Base-by-base conservation (phyloP, 305 asterid species). In the Fraxinus albicans region DNA sequence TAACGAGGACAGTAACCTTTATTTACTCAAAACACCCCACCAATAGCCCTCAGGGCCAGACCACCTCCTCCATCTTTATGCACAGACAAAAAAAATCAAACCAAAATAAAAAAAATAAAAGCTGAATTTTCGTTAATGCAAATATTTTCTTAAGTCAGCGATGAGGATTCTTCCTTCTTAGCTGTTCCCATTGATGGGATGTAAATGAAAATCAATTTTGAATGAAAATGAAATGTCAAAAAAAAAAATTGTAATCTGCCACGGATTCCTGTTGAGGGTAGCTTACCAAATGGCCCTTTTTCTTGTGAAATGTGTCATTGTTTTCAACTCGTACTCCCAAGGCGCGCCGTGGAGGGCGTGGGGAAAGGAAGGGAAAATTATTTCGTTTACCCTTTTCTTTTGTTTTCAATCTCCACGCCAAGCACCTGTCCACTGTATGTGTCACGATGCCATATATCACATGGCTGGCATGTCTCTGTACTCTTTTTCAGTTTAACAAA, bases 1-100 rank as follows among this genome's bases (percentile, higher is more conserved):
- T 85, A 87, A 88, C 81, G 91, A 82, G 83, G 84, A 53, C 69
- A 82, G 88, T 85, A 85, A 84, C 82, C 89, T 88, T 83, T 87
- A 84, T 88, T 90, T 87, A 88, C 89, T 87, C 86, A 33, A 87
- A 79, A 82, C 73, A 40, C 85, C 81, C 88, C 78, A 47, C 58
- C 73, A 44, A 78, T 73, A 80, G 82, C 86, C 84, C 81, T 87
- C 81, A 84, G 67, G 73, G 81, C 84, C 58, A 47, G 53, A 10
- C 55, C n/a, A 13, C 55, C 55, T 77, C 73, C 79, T 69, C 69
- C 87, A 80, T 65, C 73, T 65, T 65, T 65, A 65, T 65, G 73
- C 35, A 80, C 42, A 81, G 34, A 60, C 82, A 25, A 25, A 15
- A 47, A 19, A 55, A 44, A 82, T 3, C 0, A 40, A 29, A 0